These are phyloP conservation scores for Barbarea vulgaris DNA, from an alignment of 345 rosid genomes.

Conservation along the genomic window DNA sequence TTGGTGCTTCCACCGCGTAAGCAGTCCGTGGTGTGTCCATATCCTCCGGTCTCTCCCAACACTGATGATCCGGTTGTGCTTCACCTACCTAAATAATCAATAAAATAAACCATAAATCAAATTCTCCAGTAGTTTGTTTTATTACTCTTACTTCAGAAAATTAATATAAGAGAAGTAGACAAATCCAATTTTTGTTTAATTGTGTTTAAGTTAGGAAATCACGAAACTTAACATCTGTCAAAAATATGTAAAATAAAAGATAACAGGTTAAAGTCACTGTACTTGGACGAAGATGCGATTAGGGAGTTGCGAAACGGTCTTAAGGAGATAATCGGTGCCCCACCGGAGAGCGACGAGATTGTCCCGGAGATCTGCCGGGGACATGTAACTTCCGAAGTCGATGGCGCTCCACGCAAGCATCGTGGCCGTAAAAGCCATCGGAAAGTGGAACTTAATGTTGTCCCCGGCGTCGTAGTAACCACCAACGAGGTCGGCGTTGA, in stretches of 20 bases:
- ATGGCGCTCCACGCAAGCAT: constrained; percentile 82
- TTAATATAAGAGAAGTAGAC: not conserved
- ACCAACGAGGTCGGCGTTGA: constrained; percentile 65
- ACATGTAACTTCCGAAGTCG: constrained; percentile 77
- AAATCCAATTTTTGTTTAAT: not conserved
- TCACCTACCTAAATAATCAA: constrained; percentile 49
- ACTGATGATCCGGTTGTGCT: constrained; percentile 58
- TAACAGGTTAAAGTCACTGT: not conserved
- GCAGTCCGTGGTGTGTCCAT: constrained; percentile 86
- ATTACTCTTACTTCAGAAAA: too few relatives aligned
- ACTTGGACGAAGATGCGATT: constrained; percentile 92
- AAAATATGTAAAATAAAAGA: not conserved
- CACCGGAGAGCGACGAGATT: constrained; percentile 63
- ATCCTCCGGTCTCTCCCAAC: constrained; percentile 93
- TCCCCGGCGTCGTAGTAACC: constrained; percentile 98
- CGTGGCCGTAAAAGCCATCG: constrained; percentile 92
- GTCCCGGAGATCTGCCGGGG: constrained; percentile 54
- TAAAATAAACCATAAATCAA: not conserved
- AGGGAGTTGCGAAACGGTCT: constrained; percentile 77
- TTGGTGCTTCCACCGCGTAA: constrained; percentile 51
- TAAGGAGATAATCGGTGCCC: constrained; percentile 80
- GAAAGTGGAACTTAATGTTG: constrained; percentile 80
- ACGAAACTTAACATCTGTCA: too few relatives aligned
- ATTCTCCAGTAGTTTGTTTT: not conserved
- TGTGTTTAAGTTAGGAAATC: too few relatives aligned